phyloP scores from a whole-genome alignment of 208 protist genomes.

The Leishmania tropica region DNA sequence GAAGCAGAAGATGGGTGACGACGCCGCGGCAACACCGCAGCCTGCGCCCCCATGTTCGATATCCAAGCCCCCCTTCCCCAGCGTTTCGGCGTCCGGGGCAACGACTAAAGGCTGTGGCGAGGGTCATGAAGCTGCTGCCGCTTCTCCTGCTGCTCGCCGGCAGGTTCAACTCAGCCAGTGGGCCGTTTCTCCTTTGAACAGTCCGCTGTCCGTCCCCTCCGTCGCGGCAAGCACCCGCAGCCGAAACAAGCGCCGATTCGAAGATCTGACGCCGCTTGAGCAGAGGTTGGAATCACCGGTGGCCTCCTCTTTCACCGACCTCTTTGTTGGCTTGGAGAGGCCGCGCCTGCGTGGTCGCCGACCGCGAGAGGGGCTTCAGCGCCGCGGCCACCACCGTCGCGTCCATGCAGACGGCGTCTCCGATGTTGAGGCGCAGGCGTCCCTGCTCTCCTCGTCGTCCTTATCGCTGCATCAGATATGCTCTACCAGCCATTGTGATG shows the following conservation, averaged over 20 bases:
- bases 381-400: not conserved
- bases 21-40: not conserved
- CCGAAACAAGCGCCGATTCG: not conserved
- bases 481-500: conserved; percentile 1
- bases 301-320: conserved; percentile 16
- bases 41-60: not conserved
- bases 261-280: not conserved
- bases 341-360: conserved; percentile 11
- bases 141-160: not conserved
- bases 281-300: conserved; percentile 1
- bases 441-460: not conserved
- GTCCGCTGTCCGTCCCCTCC: not conserved
- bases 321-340: conserved; percentile 28
- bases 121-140: not conserved
- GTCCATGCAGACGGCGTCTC: not conserved
- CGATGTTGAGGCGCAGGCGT: not conserved
- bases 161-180: not conserved
- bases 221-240: not conserved
- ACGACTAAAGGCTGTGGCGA: not conserved
- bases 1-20: not conserved
- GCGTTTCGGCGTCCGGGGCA: conserved; percentile 3
- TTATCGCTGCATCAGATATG: not conserved
- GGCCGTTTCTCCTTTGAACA: not conserved
- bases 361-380: not conserved
- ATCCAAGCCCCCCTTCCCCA: conserved; percentile 14